A percentile compares a stretch with the other conserved stretches of the same genome.
These are phyloP conservation scores for Solanum hybrid DNA, from an alignment of 305 asterid genomes.

Conservation along the genomic window DNA sequence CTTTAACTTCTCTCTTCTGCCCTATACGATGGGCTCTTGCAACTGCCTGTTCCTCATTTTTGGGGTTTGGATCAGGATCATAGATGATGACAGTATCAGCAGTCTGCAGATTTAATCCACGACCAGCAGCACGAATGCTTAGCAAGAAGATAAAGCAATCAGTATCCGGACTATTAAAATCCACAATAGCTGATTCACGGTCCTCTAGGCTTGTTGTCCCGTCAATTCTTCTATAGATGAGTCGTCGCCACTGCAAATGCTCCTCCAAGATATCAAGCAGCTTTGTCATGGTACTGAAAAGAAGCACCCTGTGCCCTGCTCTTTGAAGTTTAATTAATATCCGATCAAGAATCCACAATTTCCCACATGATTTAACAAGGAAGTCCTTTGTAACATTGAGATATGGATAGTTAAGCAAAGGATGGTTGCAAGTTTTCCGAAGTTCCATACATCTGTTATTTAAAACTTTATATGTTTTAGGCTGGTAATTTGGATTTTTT, in stretches of 20 bases:
- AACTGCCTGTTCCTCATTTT: slow-evolving; percentile 99
- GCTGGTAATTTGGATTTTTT: slow-evolving; percentile 72
- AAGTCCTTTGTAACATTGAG: slow-evolving; percentile 89
- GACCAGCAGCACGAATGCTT: slow-evolving; percentile 99
- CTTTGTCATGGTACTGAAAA: slow-evolving; percentile 97
- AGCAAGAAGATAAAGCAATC: slow-evolving; percentile 97
- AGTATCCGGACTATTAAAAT: slow-evolving; percentile 77
- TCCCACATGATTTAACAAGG: slow-evolving; percentile 94
- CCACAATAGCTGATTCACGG: slow-evolving; percentile 96
- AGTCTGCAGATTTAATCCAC: slow-evolving; percentile 94
- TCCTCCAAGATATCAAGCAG: slow-evolving; percentile 97
- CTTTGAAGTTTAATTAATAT: slow-evolving; percentile 86
- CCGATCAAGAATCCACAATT: slow-evolving; percentile 91
- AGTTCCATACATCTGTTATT: slow-evolving; percentile 99
- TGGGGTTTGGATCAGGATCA: slow-evolving; percentile 99
- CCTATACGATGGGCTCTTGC: slow-evolving; percentile 99
- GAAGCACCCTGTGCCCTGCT: slow-evolving; percentile 91
- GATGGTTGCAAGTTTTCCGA: slow-evolving; percentile 96
- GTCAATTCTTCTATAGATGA: slow-evolving; percentile 87
- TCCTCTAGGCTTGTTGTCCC: slow-evolving; percentile 98
- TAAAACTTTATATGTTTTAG: slow-evolving; percentile 63
- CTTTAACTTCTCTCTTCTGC: slow-evolving; percentile 97
- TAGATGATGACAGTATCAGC: slow-evolving; percentile 98
- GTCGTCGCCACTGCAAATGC: slow-evolving; percentile 95
- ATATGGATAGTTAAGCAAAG: slow-evolving; percentile 91